A percentile compares a stretch with the other conserved stretches of the same genome.
Conservation (phyloP, 441 rosid species). For the Gossypium trilobum region DNA sequence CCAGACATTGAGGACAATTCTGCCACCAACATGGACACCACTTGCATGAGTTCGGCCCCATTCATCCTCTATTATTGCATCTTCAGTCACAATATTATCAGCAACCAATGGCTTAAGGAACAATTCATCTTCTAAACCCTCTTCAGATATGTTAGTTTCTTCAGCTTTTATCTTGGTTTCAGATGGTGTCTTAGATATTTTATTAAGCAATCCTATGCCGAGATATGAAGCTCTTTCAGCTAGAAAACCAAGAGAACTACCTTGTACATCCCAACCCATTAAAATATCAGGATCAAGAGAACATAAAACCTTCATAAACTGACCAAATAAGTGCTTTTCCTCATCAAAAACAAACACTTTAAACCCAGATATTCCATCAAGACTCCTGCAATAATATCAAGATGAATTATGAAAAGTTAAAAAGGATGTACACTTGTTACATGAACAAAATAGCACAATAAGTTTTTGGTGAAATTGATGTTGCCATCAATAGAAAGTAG, state of each 20-base stretch:
- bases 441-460: background rate
- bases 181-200: slow-evolving; percentile 62
- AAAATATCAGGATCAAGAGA: slow-evolving; percentile 77
- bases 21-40: slow-evolving; percentile 93
- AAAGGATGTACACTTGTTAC: background rate
- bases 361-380: slow-evolving; percentile 64
- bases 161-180: slow-evolving; percentile 28
- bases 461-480: background rate
- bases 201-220: slow-evolving; percentile 73
- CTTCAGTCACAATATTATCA: slow-evolving; percentile 38
- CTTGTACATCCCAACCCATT: slow-evolving; percentile 95
- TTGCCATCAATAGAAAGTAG: slow-evolving; percentile 4
- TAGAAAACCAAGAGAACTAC: slow-evolving; percentile 86
- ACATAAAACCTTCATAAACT: slow-evolving; percentile 42
- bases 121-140: slow-evolving; percentile 28
- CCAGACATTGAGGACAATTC: slow-evolving; percentile 88
- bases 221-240: slow-evolving; percentile 96
- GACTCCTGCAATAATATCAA: slow-evolving; percentile 43
- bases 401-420: slow-evolving; percentile 9
- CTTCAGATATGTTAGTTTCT: slow-evolving; percentile 29
- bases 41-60: slow-evolving; percentile 99
- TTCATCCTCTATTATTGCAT: slow-evolving; percentile 73
- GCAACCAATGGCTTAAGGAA: slow-evolving; percentile 32
- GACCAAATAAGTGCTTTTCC: slow-evolving; percentile 55
- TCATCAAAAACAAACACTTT: slow-evolving; percentile 49